phyloP scores from a whole-genome alignment of 1,284 basidiomycete species.

The Tremellales sp. region DNA sequence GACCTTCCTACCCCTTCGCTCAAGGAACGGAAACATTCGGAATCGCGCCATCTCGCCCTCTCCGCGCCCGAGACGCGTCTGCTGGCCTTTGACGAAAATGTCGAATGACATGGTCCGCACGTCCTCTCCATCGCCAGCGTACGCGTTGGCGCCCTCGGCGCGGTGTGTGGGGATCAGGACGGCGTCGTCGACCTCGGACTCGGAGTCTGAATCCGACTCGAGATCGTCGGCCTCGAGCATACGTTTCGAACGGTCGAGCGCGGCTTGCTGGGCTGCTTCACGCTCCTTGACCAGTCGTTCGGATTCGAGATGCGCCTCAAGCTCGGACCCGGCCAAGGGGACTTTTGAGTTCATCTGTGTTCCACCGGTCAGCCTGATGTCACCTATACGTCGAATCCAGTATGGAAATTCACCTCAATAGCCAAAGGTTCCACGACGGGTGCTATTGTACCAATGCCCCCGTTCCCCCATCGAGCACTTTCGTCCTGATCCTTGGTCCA shows the following conservation, averaged over 20 bases:
- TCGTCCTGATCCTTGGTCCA: constrained; percentile 79
- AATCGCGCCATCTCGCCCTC: constrained; percentile 56
- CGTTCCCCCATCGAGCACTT: constrained; percentile 69
- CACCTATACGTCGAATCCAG: constrained; percentile 5
- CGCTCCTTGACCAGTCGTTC: constrained; percentile 79
- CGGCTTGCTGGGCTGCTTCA: constrained; percentile 80
- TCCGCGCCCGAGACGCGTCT: constrained; percentile 65
- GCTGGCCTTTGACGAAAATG: constrained; percentile 93
- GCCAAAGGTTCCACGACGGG: constrained; percentile 67
- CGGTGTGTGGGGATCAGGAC: constrained; percentile 54
- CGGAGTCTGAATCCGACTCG: constrained; percentile 60
- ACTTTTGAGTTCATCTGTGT: constrained; percentile 80
- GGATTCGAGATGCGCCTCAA: constrained; percentile 73
- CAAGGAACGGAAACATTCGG: constrained; percentile 95
- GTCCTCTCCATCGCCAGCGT: constrained; percentile 40
- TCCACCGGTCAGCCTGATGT: not conserved
- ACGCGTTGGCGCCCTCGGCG: constrained; percentile 31
- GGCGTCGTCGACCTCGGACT: constrained; percentile 59
- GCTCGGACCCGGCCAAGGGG: constrained; percentile 76
- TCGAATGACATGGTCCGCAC: constrained; percentile 69
- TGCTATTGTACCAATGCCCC: constrained; percentile 77
- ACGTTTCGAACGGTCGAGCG: constrained; percentile 73
- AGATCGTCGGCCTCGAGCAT: constrained; percentile 77
- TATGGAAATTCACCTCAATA: constrained; percentile 66
- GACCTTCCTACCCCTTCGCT: constrained; percentile 81